Conservation (phyloP, 1,284 basidiomycete genomes). For the Limonomyces culmigenus region DNA sequence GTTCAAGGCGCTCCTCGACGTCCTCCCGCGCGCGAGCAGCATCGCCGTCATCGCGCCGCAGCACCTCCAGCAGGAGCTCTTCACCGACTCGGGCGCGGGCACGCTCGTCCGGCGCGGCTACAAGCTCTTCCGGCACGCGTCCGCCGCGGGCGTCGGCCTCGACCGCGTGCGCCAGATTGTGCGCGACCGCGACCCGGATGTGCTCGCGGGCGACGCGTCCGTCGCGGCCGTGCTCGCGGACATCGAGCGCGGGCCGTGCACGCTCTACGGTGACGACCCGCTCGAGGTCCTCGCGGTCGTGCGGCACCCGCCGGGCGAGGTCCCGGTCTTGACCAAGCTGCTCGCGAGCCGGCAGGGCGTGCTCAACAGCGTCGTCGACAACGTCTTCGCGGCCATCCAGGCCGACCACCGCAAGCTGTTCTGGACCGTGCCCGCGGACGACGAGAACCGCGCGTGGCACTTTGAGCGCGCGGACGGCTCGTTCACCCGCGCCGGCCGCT, state of each 20-base stretch:
- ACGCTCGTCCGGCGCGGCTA: conserved; percentile 96
- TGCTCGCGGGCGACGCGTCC: conserved; percentile 70
- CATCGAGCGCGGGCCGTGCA: conserved; percentile 67
- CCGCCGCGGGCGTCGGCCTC: conserved; percentile 73
- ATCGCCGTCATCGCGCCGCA: conserved; percentile 96
- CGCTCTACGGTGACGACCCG: conserved; percentile 95
- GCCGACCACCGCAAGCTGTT: conserved; percentile 92
- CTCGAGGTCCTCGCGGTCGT: conserved; percentile 93
- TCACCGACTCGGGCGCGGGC: conserved; percentile 95
- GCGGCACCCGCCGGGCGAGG: conserved; percentile 78
- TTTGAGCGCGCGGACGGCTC: conserved; percentile 96
- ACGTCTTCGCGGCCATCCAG: conserved; percentile 90
- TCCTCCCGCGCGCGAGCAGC: conserved; percentile 93
- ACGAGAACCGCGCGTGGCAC: conserved; percentile 96
- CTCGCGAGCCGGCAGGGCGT: conserved; percentile 79
- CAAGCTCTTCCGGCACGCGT: conserved; percentile 86
- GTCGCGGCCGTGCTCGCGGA: conserved; percentile 82
- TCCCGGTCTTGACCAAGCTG: conserved; percentile 87
- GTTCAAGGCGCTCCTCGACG: conserved; percentile 98
- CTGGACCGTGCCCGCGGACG: conserved; percentile 92
- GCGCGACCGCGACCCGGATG: conserved; percentile 88
- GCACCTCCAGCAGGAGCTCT: conserved; percentile 93
- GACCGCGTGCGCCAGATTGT: conserved; percentile 89
- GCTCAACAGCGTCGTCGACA: conserved; percentile 92
- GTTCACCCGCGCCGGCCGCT: conserved; percentile 88